Base-by-base conservation (phyloP, 2,329 filamentous ascomycete genomes). In the Penicillium sp. region DNA sequence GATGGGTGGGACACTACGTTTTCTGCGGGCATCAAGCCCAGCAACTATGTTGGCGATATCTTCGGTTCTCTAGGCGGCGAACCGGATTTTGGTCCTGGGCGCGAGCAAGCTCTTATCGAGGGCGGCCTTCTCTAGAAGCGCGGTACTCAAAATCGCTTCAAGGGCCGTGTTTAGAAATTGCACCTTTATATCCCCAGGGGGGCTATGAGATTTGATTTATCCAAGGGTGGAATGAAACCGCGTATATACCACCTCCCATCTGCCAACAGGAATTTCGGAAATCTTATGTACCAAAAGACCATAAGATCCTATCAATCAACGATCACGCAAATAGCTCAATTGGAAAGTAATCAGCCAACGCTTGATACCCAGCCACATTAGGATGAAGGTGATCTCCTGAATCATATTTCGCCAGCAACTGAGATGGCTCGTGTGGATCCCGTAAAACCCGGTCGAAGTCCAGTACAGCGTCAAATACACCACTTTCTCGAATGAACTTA, bases 1-100 rank as follows among this genome's bases (percentile, higher is more conserved):
- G 54, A 68, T 0, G 78, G 75, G 4, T 91, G 88, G 88, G 73
- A 85, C 38, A 67, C 68, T 13, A 84, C 74, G 0, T 90, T 85
- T 61, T 70, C 76, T 34, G 59, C 67, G 1, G 88, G 88, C 2
- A 71, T 90, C 36, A 67, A 74, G 56, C 73, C 86, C 0, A 74
- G 67, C 1, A 89, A 89, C 63, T 90, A 90, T 62, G 73, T 90
- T 35, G 87, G 87, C 6, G 86, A 89, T 65, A 85, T 90, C 50
- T 86, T 89, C 60, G 87, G 86, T 13, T 85, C 81, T 9, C 72
- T 90, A 4, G 86, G 86, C 1, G 86, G 85, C 1, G 68, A 72
- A 38, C 86, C 86, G 0, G 84, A 88, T 66, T 89, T 88, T 69
- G 86, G 86, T 0, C 67, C 68, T 26, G 59, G 67, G 3, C 55